Evolutionary conservation across 2,329 filamentous ascomycete species (phyloP), one percentile per base, ranked within the genome.

Genomic region (Catunica adiposa): DNA sequence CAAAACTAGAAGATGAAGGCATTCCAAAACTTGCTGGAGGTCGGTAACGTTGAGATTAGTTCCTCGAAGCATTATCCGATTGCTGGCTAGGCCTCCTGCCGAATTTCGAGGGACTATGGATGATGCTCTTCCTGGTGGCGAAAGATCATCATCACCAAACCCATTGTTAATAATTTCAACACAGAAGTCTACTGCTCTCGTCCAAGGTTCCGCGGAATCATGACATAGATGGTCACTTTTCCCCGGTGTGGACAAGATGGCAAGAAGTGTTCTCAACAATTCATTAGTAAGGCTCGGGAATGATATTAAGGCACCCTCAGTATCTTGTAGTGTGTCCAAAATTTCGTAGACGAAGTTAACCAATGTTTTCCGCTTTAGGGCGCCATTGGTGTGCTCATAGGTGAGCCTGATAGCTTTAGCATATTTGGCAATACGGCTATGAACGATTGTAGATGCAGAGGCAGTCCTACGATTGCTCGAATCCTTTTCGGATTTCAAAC

Each of bases 291-390:
- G 73, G 11, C 44, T 56, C 14, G 56, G 56, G 17, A 84, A 82
- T 57, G 81, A 74, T 60, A 87, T 80, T 55, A 84, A 78, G 1
- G 72, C 75, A 14, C 80, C 80, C 55, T 81, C 77, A 2, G 69
- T 68, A 0, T 72, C 76, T 1, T 81, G 78, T 2, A 94, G 72
- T 17, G 81, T 80, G 61, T 95, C 82, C 2, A 80, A 82, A 59
- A 97, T 83, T 67, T 95, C 89, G 60, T 88, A 82, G 60, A 94
- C 73, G 15, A 96, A 71, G 4, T 84, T 79, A 62, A 83, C 77
- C n/a, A 90, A 73, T 0, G 89, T 90, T 66, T 88, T 94, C 58
- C 75, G 73, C 63, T 82, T 84, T 60, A 97, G 68, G 59, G 77
- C 82, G 20, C 74, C 69, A 31, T 83, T 72, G 22, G 86, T 84